Evolutionary conservation across 225 moss, liverwort and hornwort genomes (phyloP).

Genomic region (Physcomitrellopsis africana): DNA sequence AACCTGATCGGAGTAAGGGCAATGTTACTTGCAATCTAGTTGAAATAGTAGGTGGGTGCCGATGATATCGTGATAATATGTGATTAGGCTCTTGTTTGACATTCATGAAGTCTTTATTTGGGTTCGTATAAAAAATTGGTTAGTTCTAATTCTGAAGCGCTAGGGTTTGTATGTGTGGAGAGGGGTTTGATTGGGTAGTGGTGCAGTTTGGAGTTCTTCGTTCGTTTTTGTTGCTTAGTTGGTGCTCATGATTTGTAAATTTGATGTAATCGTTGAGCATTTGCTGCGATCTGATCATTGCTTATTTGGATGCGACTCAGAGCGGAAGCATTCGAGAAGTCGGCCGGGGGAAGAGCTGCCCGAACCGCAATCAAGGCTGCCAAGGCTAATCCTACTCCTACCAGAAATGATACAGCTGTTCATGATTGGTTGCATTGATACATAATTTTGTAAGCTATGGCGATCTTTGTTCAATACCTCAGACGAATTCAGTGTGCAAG

Average conservation of each 20-base stretch:
- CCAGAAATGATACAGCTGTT: no score
- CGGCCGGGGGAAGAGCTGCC: conserved; percentile 33
- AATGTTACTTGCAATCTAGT: no score
- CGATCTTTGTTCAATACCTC: no score
- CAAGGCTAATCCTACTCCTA: conserved; percentile 29
- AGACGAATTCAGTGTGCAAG: no score
- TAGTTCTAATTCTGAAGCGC: not conserved
- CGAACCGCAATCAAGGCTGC: conserved; percentile 34
- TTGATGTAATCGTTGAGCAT: not conserved
- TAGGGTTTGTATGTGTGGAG: not conserved
- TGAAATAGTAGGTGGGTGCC: no score
- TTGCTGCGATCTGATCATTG: no score
- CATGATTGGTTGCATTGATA: no score
- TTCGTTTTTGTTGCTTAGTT: not conserved
- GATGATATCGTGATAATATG: not conserved
- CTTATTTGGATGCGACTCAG: not conserved
- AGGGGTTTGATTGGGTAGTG: not conserved
- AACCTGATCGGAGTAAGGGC: no score
- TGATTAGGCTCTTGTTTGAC: not conserved
- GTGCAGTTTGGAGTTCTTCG: not conserved
- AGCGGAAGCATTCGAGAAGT: conserved; percentile 25
- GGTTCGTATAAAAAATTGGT: no score
- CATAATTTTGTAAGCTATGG: no score
- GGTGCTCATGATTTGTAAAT: not conserved
- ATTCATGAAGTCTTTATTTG: no score